Base-by-base conservation (phyloP, 2,329 filamentous ascomycete species). In the Dactylonectria estremocensis region DNA sequence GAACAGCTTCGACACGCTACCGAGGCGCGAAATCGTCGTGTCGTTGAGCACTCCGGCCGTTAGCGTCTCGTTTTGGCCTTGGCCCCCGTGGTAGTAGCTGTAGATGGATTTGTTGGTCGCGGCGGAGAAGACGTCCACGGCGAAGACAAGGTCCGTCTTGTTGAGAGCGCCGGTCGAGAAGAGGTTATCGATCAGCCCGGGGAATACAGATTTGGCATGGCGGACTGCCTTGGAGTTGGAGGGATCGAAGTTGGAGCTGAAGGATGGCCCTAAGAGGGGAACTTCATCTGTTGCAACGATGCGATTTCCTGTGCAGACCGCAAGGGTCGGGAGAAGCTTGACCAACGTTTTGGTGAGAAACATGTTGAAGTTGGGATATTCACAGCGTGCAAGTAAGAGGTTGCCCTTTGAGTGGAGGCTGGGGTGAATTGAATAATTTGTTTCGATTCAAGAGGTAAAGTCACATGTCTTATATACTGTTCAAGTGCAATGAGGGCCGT, bases 51-150 rank as follows among this genome's bases (percentile, higher is more conserved):
- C 54, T 0, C 70, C 71, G 0, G 67, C 57, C 0, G 74, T 76
- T 0, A 78, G 48, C 0, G 67, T 67, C 20, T 57, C 48, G 0
- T 76, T 48, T 1, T 69, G 61, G 0, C 57, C 66, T 2, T 73
- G 60, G 1, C 72, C 75, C 2, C 64, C 54, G 22, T 77, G 72
- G 6, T 52, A 69, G 37, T 76, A 71, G 20, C 55, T 76, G 16
- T 73, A 77, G 3, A 77, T 20, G 5, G 73, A 77, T 2, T 55
- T 43, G 5, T 77, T 77, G 0, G 76, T 77, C 0, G 67, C 65
- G 0, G 76, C 68, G 0, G 74, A 77, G 35, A 77, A 77, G 22
- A 77, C 76, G 11, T 77, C 76, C 1, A 77, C 52, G 13, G 71
- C 48, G 5, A 76, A 76, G 13, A 71, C 58, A 0, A 68, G 57